These are phyloP conservation scores for Barbatosphaeria neglecta DNA, from an alignment of 495 filamentous ascomycete genomes.

Conservation along the genomic window DNA sequence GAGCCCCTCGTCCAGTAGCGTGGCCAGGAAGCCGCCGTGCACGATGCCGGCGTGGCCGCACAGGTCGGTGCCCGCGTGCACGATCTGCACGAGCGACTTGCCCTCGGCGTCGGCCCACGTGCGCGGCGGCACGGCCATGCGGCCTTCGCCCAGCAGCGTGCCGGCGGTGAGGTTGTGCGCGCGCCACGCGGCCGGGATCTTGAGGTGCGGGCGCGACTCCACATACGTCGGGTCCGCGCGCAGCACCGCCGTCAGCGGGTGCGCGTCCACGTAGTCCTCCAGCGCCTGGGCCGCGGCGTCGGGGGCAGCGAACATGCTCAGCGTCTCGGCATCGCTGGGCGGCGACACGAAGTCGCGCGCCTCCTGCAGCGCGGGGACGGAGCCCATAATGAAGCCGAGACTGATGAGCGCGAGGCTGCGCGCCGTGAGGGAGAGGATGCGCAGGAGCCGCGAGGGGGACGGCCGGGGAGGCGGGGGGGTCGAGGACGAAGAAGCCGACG, in stretches of 20 bases:
- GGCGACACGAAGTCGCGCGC: constrained; percentile 35
- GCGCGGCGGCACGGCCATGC: constrained; percentile 71
- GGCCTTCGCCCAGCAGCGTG: constrained; percentile 61
- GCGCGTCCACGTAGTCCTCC: constrained; percentile 60
- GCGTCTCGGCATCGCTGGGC: constrained; percentile 61
- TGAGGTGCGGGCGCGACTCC: constrained; percentile 78
- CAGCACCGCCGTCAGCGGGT: constrained; percentile 58
- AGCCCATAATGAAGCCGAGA: constrained; percentile 43
- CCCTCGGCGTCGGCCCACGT: constrained; percentile 62
- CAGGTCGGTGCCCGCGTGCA: constrained; percentile 69
- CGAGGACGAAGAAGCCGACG: not conserved
- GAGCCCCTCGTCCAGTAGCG: constrained; percentile 82
- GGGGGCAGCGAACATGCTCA: constrained; percentile 52
- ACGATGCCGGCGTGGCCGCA: constrained; percentile 89
- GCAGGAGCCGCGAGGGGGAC: constrained; percentile 11
- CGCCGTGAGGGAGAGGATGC: constrained; percentile 15
- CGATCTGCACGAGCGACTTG: constrained; percentile 59
- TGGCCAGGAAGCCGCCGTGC: constrained; percentile 85
- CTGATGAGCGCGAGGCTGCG: constrained; percentile 32
- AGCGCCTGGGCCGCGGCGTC: constrained; percentile 50
- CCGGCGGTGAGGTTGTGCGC: constrained; percentile 72
- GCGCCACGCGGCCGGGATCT: constrained; percentile 57
- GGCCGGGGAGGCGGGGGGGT: too few relatives aligned
- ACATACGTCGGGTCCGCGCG: constrained; percentile 53
- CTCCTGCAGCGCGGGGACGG: constrained; percentile 32